Conservation (phyloP, 2,329 filamentous ascomycete genomes). For the Furcasterigmium sp. region DNA sequence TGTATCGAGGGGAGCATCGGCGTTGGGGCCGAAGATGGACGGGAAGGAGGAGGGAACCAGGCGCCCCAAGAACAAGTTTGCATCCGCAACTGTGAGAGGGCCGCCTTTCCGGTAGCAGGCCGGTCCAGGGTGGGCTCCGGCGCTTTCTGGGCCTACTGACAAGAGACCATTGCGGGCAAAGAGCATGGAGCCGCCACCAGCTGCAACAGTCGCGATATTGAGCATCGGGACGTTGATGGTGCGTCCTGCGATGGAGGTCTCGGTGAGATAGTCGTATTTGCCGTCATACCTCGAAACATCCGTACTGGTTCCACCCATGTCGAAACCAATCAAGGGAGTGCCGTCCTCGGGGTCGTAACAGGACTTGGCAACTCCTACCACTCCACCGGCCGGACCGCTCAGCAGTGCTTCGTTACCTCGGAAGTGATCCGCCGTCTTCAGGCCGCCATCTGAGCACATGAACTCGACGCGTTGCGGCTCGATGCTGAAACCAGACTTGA, state of each 20-base stretch:
- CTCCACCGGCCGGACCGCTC: conserved; percentile 65
- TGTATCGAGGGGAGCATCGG: conserved; percentile 47
- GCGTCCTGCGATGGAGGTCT: conserved; percentile 65
- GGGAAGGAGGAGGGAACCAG: conserved; percentile 59
- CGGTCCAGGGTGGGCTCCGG: conserved; percentile 66
- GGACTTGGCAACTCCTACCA: conserved; percentile 65
- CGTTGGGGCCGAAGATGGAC: conserved; percentile 65
- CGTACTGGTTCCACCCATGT: conserved; percentile 61
- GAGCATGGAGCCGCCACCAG: conserved; percentile 45
- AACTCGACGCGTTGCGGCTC: conserved; percentile 58
- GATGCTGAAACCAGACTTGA: conserved; percentile 57
- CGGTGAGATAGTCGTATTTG: conserved; percentile 66
- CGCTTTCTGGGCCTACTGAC: conserved; percentile 66
- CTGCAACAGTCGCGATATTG: conserved; percentile 67
- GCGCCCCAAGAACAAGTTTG: conserved; percentile 63
- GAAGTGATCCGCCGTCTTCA: conserved; percentile 49
- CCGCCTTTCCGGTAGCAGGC: conserved; percentile 68
- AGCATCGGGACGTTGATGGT: conserved; percentile 68
- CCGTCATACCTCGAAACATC: conserved; percentile 67
- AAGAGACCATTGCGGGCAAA: conserved; percentile 68
- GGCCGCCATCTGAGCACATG: conserved; percentile 53
- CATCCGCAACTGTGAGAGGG: conserved; percentile 67
- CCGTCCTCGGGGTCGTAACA: conserved; percentile 62
- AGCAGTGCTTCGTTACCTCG: conserved; percentile 61
- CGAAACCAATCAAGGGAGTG: conserved; percentile 48